phyloP scores from a whole-genome alignment of 257 asterid genomes.

The Gentiana dahurica region DNA sequence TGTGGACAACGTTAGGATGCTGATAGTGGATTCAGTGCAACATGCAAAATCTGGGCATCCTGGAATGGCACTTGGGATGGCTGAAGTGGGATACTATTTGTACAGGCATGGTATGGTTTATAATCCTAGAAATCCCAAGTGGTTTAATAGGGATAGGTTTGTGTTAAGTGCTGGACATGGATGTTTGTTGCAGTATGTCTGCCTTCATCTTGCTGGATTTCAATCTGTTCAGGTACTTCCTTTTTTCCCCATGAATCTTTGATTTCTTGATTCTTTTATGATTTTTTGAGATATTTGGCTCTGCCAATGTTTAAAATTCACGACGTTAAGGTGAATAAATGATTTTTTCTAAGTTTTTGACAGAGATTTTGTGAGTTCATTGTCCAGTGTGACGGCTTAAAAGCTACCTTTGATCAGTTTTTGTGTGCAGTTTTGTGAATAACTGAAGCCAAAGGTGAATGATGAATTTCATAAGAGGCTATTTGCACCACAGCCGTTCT shows the following conservation, averaged over 20 bases:
- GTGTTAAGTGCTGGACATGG: constrained; percentile 58
- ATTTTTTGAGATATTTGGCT: too few species aligned
- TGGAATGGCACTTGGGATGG: constrained; percentile 53
- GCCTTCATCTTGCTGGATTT: constrained; percentile 53
- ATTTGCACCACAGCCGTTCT: too few species aligned
- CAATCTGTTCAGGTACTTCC: constrained; percentile 41
- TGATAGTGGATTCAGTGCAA: constrained; percentile 39
- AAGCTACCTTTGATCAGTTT: too few species aligned
- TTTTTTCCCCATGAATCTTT: background rate
- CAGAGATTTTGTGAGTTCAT: too few species aligned
- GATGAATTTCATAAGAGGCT: too few species aligned
- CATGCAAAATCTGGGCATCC: constrained; percentile 49
- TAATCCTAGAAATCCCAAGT: constrained; percentile 28
- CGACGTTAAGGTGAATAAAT: too few species aligned
- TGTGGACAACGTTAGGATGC: constrained; percentile 40
- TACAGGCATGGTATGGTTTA: constrained; percentile 34
- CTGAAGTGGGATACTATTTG: constrained; percentile 30
- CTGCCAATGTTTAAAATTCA: too few species aligned
- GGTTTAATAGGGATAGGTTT: constrained; percentile 54
- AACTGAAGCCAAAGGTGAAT: too few species aligned
- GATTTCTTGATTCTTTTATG: too few species aligned
- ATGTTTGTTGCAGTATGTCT: constrained; percentile 46
- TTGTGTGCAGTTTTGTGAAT: too few species aligned
- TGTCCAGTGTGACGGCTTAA: too few species aligned
- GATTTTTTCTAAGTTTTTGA: too few species aligned